Evolutionary conservation across 2,329 filamentous ascomycete genomes (phyloP), one percentile per base, ranked within the genome.

Genomic region (Penicillium sp.): DNA sequence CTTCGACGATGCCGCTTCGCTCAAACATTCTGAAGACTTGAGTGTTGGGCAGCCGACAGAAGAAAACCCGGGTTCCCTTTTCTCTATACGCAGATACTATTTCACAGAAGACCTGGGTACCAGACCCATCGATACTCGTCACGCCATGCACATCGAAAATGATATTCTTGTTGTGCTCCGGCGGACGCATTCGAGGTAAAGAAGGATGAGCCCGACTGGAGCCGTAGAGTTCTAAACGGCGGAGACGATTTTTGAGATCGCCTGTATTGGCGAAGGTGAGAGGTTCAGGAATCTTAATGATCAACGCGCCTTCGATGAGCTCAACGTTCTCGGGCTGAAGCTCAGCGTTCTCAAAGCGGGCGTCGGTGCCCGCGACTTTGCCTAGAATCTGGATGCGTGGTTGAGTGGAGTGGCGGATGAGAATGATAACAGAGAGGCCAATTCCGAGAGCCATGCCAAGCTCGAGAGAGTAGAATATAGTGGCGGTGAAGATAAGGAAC

Each of bases 121-220:
- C 94, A 0, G 91, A 95, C 6, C 91, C 94, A 68, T 99, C 94
- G 64, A 99, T 85, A 26, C 88, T 88, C 0, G 92, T 96, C 3
- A 99, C 94, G n/a, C 94, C 94, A 63, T 97, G 93, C 7, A 97
- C 91, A 69, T 99, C 94, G 65, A 99, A 97, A 57, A 99, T 91
- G 70, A 99, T 81, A 67, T 96, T 96, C 62, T 85, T 84, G 69
- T 96, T 96, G 65, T 89, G 86, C 55, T 93, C 87, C n/a, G 85
- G 82, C 24, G 81, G 78, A 4, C 92, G 82, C 13, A 95, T 79
- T 2, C 89, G 83, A 0, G 94, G 94, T 16, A 96, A 79, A 0
- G 92, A 92, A 0, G 94, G 94, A 64, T 97, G 94, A 0, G 89
- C 90, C 48, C 82, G 79, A 42, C 79, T 86, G 0, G 90, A 93